Conservation (phyloP, 345 rosid species). For the Sonneratia caseolaris region DNA sequence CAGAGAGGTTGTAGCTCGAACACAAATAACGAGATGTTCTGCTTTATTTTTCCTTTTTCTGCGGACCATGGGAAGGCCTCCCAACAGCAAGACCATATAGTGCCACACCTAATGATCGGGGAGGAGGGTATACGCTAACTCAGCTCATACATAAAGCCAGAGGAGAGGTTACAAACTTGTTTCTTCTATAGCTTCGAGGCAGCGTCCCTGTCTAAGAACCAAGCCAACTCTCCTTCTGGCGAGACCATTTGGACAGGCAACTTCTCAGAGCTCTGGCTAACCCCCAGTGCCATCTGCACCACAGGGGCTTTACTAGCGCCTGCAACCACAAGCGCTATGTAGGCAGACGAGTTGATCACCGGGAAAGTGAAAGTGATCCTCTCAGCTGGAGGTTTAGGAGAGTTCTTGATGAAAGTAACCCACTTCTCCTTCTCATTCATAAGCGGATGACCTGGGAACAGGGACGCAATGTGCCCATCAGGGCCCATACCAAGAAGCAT, state of each 20-base stretch:
- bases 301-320: slow-evolving; percentile 62
- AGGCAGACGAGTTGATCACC: slow-evolving; percentile 69
- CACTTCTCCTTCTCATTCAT: slow-evolving; percentile 59
- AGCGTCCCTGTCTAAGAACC: slow-evolving; percentile 79
- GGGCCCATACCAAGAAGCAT: slow-evolving; percentile 91
- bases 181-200: slow-evolving; percentile 51
- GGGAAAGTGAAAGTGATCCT: slow-evolving; percentile 87
- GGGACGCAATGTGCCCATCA: slow-evolving; percentile 84
- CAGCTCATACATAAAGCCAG: neutral
- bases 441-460: slow-evolving; percentile 70
- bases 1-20: neutral
- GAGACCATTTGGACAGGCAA: slow-evolving; percentile 60
- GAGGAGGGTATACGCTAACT: neutral
- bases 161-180: neutral
- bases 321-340: slow-evolving; percentile 57
- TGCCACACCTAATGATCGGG: neutral
- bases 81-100: neutral
- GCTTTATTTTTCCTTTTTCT: neutral
- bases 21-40: neutral
- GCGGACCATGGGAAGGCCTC: neutral
- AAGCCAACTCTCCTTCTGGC: slow-evolving; percentile 66
- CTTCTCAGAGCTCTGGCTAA: slow-evolving; percentile 20
- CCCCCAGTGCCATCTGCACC: slow-evolving; percentile 42
- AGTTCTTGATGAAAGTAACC: slow-evolving; percentile 66
- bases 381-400: slow-evolving; percentile 78